These are phyloP conservation scores for Candida namnaoensis DNA, from an alignment of 805 yeast genomes.

Conservation along the genomic window DNA sequence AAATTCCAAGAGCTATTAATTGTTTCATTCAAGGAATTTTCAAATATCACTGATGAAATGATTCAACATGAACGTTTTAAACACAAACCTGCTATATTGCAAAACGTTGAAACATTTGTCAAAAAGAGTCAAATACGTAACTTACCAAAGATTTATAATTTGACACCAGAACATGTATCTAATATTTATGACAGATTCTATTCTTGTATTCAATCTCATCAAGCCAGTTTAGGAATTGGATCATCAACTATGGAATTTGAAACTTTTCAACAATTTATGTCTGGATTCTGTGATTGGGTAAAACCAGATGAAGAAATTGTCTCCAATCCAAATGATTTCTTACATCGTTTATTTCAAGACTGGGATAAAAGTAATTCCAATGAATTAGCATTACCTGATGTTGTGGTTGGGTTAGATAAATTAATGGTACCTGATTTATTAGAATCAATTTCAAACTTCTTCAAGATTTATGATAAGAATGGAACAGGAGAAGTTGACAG, in stretches of 20 bases:
- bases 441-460: slow-evolving; percentile 72
- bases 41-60: slow-evolving; percentile 66
- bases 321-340: slow-evolving; percentile 34
- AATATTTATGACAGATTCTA: slow-evolving; percentile 82
- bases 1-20: slow-evolving; percentile 86
- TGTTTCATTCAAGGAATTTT: slow-evolving; percentile 87
- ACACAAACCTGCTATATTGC: slow-evolving; percentile 69
- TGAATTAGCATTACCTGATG: slow-evolving; percentile 56
- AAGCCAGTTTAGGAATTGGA: slow-evolving; percentile 43
- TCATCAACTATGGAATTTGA: slow-evolving; percentile 66
- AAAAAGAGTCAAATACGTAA: slow-evolving; percentile 88
- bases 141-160: slow-evolving; percentile 62
- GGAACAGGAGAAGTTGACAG: slow-evolving; percentile 56
- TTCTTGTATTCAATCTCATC: slow-evolving; percentile 59
- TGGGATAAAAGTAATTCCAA: slow-evolving; percentile 62
- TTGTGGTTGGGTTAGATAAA: slow-evolving; percentile 65
- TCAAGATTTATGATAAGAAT: slow-evolving; percentile 60
- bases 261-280: slow-evolving; percentile 65
- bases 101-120: slow-evolving; percentile 82
- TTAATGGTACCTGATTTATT: slow-evolving; percentile 67
- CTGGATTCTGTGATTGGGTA: slow-evolving; percentile 76
- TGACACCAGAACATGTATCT: slow-evolving; percentile 50
- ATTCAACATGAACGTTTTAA: slow-evolving; percentile 61
- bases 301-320: slow-evolving; percentile 28
- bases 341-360: slow-evolving; percentile 52